Evolutionary conservation across 2,329 filamentous ascomycete species (phyloP).

Genomic region (Cladophialophora chaetospira): DNA sequence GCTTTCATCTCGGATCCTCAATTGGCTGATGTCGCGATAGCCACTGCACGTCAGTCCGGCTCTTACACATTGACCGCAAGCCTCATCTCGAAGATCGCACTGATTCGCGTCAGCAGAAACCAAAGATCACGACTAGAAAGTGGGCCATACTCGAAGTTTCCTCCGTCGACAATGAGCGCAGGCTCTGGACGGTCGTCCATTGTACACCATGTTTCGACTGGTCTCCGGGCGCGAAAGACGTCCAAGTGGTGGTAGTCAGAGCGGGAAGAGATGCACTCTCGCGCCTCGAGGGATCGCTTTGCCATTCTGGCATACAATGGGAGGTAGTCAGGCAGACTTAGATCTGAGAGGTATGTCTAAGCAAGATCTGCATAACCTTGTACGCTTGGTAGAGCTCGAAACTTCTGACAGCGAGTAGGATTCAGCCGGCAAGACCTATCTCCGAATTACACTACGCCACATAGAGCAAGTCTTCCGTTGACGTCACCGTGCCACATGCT

Average conservation of each 20-base stretch:
- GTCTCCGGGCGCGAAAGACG: background rate
- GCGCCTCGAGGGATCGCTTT: background rate
- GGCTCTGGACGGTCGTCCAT: conserved; percentile 29
- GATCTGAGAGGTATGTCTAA: background rate
- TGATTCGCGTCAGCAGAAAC: conserved; percentile 18
- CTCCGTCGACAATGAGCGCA: conserved; percentile 31
- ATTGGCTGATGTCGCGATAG: conserved; percentile 36
- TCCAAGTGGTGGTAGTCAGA: background rate
- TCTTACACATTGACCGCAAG: conserved; percentile 39
- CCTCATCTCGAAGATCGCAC: conserved; percentile 37
- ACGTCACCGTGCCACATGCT: conserved; percentile 7
- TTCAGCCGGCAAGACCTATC: background rate
- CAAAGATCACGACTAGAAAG: background rate
- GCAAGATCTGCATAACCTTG: background rate
- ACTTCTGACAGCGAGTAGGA: too few relatives aligned
- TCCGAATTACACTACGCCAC: background rate
- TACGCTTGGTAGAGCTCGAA: too few relatives aligned
- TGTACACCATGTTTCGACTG: conserved; percentile 26
- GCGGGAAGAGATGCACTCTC: background rate
- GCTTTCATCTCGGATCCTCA: conserved; percentile 38
- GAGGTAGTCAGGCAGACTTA: background rate
- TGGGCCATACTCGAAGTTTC: conserved; percentile 27
- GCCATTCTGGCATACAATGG: background rate
- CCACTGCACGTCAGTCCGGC: conserved; percentile 37
- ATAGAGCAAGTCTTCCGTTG: conserved; percentile 11